phyloP scores from a whole-genome alignment of 371 early-diverging fungal genomes.

The Lichtheimia hyalospora region DNA sequence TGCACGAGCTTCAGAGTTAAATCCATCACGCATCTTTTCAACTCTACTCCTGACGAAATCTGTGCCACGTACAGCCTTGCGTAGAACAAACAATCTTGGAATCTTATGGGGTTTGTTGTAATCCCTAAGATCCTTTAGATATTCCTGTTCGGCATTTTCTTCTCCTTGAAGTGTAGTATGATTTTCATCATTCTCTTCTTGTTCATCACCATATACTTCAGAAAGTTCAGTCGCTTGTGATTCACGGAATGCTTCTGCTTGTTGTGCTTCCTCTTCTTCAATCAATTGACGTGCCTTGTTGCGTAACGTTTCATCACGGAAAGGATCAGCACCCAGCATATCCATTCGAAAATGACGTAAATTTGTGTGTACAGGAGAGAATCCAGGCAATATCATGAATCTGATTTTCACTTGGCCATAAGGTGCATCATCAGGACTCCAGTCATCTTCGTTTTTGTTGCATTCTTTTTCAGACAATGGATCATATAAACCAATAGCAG shows the following conservation, averaged over 20 bases:
- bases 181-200: constrained; percentile 8
- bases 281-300: constrained; percentile 22
- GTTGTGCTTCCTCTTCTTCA: constrained; percentile 13
- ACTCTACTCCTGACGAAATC: constrained; percentile 15
- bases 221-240: constrained; percentile 11
- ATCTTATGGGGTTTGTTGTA: constrained; percentile 6
- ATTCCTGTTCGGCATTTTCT: not conserved
- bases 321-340: constrained; percentile 39
- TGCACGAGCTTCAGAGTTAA: constrained; percentile 16
- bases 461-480: constrained; percentile 15
- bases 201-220: constrained; percentile 15
- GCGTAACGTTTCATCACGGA: constrained; percentile 22
- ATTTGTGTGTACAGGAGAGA: constrained; percentile 29
- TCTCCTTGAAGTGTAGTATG: not conserved
- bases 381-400: constrained; percentile 28
- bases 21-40: constrained; percentile 16
- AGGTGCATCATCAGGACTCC: constrained; percentile 18
- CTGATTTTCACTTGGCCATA: constrained; percentile 22
- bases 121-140: constrained; percentile 7
- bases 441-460: constrained; percentile 29
- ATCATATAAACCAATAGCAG: constrained; percentile 20
- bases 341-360: constrained; percentile 22
- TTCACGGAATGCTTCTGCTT: not conserved
- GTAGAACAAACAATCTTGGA: constrained; percentile 8
- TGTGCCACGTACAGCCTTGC: constrained; percentile 14